Evolutionary conservation across 2,329 filamentous ascomycete genomes (phyloP), one percentile per base, ranked within the genome.

Genomic region (Penicillium polonicum): DNA sequence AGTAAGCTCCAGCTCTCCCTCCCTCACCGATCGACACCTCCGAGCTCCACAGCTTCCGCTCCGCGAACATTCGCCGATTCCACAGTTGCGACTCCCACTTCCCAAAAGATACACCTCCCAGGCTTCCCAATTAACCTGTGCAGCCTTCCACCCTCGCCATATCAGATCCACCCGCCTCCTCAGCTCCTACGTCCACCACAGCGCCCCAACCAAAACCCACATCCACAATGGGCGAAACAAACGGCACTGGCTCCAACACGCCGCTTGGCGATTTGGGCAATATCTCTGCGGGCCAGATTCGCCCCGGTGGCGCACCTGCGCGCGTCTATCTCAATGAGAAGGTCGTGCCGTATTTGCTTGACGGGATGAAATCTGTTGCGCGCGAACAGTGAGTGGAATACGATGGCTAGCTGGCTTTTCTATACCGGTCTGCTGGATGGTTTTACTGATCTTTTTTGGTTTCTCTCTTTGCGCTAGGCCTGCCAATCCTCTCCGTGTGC

Each of bases 331-430:
- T 92, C 65, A 91, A 91, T 68, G 80, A 82, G 48, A 89, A 86
- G 66, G 83, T 92, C 41, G 89, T 88, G 0, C 84, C 84, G 0
- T 82, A 83, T 27, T 68, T 92, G 57, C 76, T 91, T 39, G 88
- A 91, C 67, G 89, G 88, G 25, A 89, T 92, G 87, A 91, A 91
- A 76, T 74, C 82, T 54, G 71, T 92, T 59, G 87, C 87, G 5
- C 86, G 84, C 64, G 86, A 91, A 42, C 84, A 88, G 88, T 91
- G 75, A 69, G 87, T 82, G n/a, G 17, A 27, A 19, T 23, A n/a
- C 17, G 21, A 31, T 21, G 21, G 19, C 27, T 19, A 29, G 31
- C 41, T 39, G 23, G 19, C 21, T 21, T 51, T 43, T 45, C 8
- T 35, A 46, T 21, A 17, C 8, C 27, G 17, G 7, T 27, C 19